Evolutionary conservation across 345 rosid species (phyloP), one percentile per base, ranked within the genome.

Genomic region (Psidium guajava): DNA sequence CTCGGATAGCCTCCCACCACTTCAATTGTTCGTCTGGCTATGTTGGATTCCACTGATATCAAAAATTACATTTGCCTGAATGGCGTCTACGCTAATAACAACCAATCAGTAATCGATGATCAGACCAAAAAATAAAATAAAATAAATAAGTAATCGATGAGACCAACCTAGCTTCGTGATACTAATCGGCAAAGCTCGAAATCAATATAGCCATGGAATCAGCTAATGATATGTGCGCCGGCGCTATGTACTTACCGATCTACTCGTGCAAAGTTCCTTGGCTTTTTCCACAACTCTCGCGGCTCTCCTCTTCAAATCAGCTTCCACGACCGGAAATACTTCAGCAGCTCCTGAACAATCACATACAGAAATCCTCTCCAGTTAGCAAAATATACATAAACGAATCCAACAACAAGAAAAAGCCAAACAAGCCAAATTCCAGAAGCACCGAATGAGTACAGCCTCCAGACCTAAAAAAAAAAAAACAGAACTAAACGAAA

Each of bases 291-390:
- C 58, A 86, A 96, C 93, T 85, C 87, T 91, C 20, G 94, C 90
- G 83, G 98, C 98, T 0, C 82, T 90, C 88, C 49, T 93, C 93
- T 89, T 93, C 94, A 97, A 89, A 92, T 95, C 98, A 4, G 91
- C 54, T 8, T 96, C 98, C 83, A 96, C 93, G 83, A 54, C 32
- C 8, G 96, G 93, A 47, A 94, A 51, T 81, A 95, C 92, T 50
- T 94, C 99, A 0, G 94, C 96, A 74, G 93, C 93, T 84, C 95
- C 99, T 95, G 87, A 51, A 12, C 42, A 20, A 53, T 50, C 18
- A 25, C 54, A 51, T 0, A 2, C 25, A 44, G 6, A 57, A 73
- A 25, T 58, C 83, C 74, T 50, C 69, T 18, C 82, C 0, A 6
- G 20, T 61, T 22, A 51, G 15, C 64, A 4, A 51, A 40, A 36